Base-by-base conservation (phyloP, 2,329 filamentous ascomycete species). In the Lasiodiplodia theobromae region DNA sequence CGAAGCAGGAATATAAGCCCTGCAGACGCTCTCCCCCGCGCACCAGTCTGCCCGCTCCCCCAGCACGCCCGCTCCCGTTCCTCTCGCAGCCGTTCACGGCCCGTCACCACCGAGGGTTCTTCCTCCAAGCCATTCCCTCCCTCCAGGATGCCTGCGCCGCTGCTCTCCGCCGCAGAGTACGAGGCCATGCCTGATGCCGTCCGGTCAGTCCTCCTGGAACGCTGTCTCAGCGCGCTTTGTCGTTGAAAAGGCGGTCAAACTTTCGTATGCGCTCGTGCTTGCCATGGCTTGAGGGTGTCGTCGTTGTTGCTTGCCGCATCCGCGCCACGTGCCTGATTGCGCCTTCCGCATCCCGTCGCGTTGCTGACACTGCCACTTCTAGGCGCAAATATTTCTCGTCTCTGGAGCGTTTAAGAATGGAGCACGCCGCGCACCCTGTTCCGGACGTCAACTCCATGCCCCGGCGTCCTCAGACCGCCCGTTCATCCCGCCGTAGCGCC, bases 351-450 rank as follows among this genome's bases (percentile, higher is more conserved):
- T 18, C n/a, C 47, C 68, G 54, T 23, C 68, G 18, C 37, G 2
- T 71, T 71, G 73, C 68, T 69, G 34, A 69, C 74, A 70, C n/a
- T 51, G 74, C 68, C 34, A 58, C 11, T 34, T 6, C 34, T 40
- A 84, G 82, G 74, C 80, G 80, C 75, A 85, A 93, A 87, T 92
- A 91, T 81, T 92, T 93, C 81, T 92, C 90, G 38, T 89, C 88
- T 8, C 84, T 91, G 71, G 91, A 93, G 79, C 87, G 90, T 69
- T 84, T 92, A 69, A 87, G 88, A 73, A 88, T 93, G 63, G 88
- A 89, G 73, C 80, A 80, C 62, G 78, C 81, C 54, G 78, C 77
- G 1, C 47, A 54, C 12, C 38, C 37, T 18, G 49, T 60, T 57
- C 38, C 58, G 11, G 67, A 68, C 38, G 18, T 64, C 18, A 68